A percentile compares a stretch with the other conserved stretches of the same genome.
Conservation (phyloP, 305 asterid species). For the Rubia peregrina region DNA sequence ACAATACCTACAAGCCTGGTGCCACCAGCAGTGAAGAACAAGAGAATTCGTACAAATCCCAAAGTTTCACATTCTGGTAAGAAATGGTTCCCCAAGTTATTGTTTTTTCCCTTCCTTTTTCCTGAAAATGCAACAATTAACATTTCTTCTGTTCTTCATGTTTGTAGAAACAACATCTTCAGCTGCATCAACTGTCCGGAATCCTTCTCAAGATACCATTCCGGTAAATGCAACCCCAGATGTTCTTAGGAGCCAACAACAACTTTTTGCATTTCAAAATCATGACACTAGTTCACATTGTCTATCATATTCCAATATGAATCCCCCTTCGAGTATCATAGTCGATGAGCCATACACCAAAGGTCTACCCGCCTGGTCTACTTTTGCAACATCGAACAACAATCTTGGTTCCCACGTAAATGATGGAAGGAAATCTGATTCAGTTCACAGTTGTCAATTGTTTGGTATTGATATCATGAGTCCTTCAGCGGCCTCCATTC, state of each 20-base stretch:
- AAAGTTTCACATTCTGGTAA: conserved; percentile 52
- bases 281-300: conserved; percentile 17
- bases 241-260: conserved; percentile 28
- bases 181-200: conserved; percentile 52
- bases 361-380: conserved; percentile 16
- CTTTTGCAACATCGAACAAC: conserved; percentile 4
- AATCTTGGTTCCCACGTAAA: conserved; percentile 3
- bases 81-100: conserved; percentile 16
- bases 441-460: conserved; percentile 43
- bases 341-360: conserved; percentile 16
- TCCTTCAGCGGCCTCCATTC: conserved; percentile 29
- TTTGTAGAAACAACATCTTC: conserved; percentile 41
- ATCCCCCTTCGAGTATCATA: conserved; percentile 26
- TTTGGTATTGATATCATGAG: conserved; percentile 76
- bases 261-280: conserved; percentile 21
- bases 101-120: neutral
- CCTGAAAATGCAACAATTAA: neutral
- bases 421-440: conserved; percentile 39
- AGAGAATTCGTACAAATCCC: conserved; percentile 54
- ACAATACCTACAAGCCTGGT: conserved; percentile 39
- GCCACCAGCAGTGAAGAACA: conserved; percentile 53
- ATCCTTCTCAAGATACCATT: conserved; percentile 34
- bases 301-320: conserved; percentile 22
- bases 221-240: conserved; percentile 34
- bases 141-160: conserved; percentile 1